Conservation (phyloP, 1,284 basidiomycete species). For the Rhodotorula sp. region DNA sequence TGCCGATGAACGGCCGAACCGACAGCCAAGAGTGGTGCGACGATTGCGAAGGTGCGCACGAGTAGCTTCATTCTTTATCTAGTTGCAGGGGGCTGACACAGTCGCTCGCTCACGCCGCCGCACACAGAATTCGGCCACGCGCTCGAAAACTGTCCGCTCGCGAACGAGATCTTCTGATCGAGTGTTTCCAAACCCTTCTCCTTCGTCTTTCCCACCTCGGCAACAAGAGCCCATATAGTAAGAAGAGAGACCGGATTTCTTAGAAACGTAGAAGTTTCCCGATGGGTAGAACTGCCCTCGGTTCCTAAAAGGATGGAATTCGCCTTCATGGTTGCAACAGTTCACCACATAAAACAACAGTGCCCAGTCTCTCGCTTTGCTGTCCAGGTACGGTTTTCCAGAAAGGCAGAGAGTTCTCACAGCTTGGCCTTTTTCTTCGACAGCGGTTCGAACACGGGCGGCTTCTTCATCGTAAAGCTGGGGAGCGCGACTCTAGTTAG, state of each 20-base stretch:
- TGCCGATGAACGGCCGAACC: background rate
- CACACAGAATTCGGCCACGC: conserved; percentile 35
- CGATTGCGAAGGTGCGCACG: conserved; percentile 35
- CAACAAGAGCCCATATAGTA: background rate
- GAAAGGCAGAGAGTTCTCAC: background rate
- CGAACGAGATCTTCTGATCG: conserved; percentile 34
- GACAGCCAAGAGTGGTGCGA: conserved; percentile 31
- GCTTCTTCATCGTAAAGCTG: conserved; percentile 46
- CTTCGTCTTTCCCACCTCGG: background rate
- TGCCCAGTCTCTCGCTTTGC: too few species aligned
- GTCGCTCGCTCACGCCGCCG: too few species aligned
- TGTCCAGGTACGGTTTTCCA: too few species aligned
- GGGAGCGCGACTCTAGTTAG: too few species aligned
- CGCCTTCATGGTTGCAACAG: too few species aligned
- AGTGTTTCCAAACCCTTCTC: background rate
- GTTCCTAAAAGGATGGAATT: too few species aligned
- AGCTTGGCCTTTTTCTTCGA: conserved; percentile 3
- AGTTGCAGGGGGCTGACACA: too few species aligned
- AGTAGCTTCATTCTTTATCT: too few species aligned
- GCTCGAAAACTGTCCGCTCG: conserved; percentile 38
- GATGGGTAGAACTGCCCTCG: too few species aligned
- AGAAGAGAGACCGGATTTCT: too few species aligned
- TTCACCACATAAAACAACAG: too few species aligned
- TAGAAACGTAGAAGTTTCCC: too few species aligned
- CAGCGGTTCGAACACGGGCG: conserved; percentile 43